phyloP scores from a whole-genome alignment of 805 yeast genomes.

The Candida ponderosae region DNA sequence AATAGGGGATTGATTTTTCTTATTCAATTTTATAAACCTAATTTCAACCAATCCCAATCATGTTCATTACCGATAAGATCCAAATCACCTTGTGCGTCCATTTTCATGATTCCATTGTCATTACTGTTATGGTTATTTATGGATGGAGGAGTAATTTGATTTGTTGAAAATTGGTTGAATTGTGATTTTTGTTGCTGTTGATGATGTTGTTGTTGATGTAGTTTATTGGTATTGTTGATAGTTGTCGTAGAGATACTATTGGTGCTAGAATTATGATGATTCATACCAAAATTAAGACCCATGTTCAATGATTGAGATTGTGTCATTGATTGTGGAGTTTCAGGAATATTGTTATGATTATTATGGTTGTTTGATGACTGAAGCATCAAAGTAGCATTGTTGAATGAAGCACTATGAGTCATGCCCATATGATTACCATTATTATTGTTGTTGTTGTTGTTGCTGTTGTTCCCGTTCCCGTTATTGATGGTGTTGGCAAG shows the following conservation, averaged over 20 bases:
- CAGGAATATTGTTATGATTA: not conserved
- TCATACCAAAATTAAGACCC: too few relatives aligned
- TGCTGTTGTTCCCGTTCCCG: not conserved
- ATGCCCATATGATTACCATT: too few relatives aligned
- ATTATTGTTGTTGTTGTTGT: constrained; percentile 1
- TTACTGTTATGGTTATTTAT: too few relatives aligned
- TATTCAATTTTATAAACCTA: not conserved
- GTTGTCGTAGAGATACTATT: too few relatives aligned
- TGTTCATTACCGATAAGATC: not conserved
- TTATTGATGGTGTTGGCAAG: not conserved
- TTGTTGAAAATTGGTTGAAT: too few relatives aligned
- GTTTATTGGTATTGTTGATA: not conserved
- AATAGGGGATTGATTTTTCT: too few relatives aligned
- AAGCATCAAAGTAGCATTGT: too few relatives aligned
- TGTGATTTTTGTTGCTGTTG: not conserved
- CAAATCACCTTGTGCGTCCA: not conserved
- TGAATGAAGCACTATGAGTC: too few relatives aligned
- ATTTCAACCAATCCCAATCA: not conserved
- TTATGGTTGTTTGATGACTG: too few relatives aligned
- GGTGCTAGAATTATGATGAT: not conserved
- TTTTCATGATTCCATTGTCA: too few relatives aligned
- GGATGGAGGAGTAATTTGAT: not conserved
- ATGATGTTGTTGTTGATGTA: not conserved
- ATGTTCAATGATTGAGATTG: not conserved
- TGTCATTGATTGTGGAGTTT: not conserved